A percentile compares a stretch with the other conserved stretches of the same genome.
Evolutionary conservation across 1,284 basidiomycete species (phyloP).

Genomic region (Cutaneotrichosporon spelunceum): DNA sequence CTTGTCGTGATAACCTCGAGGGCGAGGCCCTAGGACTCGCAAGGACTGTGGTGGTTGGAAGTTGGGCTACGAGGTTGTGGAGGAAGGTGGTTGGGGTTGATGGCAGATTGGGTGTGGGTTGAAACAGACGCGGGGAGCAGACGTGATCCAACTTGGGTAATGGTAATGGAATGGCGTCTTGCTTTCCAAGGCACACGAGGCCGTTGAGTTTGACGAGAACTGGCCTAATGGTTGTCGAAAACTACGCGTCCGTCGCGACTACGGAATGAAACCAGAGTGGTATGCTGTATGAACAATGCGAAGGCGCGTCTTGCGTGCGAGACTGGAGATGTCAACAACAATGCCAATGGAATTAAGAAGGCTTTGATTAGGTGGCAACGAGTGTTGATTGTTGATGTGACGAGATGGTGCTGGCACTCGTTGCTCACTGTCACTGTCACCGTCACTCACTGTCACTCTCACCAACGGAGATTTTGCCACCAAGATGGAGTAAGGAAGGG

Average conservation of each 20-base stretch:
- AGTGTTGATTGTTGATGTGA: not conserved
- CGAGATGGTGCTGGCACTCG: not conserved
- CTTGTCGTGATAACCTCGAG: too few species aligned
- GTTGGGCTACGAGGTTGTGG: not conserved
- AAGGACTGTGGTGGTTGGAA: too few species aligned
- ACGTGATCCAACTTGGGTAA: constrained; percentile 2
- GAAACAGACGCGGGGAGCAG: constrained; percentile 11
- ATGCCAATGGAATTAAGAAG: not conserved
- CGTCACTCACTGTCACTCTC: not conserved
- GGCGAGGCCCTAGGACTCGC: too few species aligned
- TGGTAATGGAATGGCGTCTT: not conserved
- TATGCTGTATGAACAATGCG: not conserved
- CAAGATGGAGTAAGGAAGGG: too few species aligned
- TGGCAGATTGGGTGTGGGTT: too few species aligned
- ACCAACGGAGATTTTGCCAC: not conserved
- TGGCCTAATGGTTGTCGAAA: not conserved
- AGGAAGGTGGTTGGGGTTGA: not conserved
- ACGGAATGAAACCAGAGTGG: not conserved
- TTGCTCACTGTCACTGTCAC: not conserved
- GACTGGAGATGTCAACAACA: not conserved
- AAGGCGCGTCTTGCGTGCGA: not conserved
- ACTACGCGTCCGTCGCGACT: not conserved
- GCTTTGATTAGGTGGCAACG: not conserved
- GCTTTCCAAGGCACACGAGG: not conserved
- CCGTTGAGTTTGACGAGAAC: not conserved